Conservation (phyloP, 1,284 basidiomycete genomes). For the Irpex sp. region DNA sequence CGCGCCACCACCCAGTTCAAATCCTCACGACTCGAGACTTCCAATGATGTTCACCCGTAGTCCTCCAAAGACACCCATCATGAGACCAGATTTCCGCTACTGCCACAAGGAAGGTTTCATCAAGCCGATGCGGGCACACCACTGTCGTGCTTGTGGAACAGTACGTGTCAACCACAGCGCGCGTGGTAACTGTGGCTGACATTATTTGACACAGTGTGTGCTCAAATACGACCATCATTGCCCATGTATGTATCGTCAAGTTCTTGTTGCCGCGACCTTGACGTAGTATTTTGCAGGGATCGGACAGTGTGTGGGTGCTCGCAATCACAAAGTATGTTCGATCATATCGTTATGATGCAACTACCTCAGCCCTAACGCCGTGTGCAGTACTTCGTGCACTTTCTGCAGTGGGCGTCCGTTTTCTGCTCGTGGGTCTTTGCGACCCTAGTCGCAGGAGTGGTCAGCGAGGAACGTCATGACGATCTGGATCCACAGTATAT, state of each 20-base stretch:
- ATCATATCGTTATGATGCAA: neutral
- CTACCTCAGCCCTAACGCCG: neutral
- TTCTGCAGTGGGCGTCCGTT: constrained; percentile 54
- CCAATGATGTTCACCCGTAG: constrained; percentile 31
- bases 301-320: constrained; percentile 79
- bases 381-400: constrained; percentile 67
- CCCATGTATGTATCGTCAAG: constrained; percentile 45
- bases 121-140: constrained; percentile 72
- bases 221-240: constrained; percentile 78
- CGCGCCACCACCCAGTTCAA: constrained; percentile 7
- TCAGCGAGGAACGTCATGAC: constrained; percentile 25
- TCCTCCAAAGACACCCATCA: constrained; percentile 43
- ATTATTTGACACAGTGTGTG: constrained; percentile 45
- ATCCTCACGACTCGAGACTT: neutral
- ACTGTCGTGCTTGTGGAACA: constrained; percentile 71
- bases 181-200: neutral
- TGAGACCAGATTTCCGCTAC: constrained; percentile 57
- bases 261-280: neutral
- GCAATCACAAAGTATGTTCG: constrained; percentile 63
- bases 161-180: constrained; percentile 33
- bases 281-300: constrained; percentile 47
- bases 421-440: constrained; percentile 60
- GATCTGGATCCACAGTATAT: constrained; percentile 62
- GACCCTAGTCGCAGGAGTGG: constrained; percentile 49
- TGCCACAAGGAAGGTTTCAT: constrained; percentile 53